phyloP scores from a whole-genome alignment of 345 rosid species.

The Boechera retrofracta region DNA sequence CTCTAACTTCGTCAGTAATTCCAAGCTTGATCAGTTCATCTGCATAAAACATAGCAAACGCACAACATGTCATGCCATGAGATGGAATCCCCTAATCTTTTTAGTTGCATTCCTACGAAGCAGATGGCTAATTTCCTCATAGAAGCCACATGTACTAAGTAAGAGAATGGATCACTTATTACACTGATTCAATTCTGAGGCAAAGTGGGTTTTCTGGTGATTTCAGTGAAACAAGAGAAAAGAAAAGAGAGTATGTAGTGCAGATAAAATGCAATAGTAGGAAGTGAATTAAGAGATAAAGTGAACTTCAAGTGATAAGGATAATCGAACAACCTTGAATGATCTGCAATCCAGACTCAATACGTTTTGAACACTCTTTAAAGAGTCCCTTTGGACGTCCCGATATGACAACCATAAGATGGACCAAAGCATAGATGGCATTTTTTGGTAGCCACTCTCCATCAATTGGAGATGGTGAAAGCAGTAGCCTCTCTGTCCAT shows the following conservation, averaged over 20 bases:
- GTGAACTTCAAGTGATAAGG: background rate
- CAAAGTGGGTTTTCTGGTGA: background rate
- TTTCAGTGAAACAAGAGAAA: slow-evolving; percentile 2
- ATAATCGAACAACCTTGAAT: slow-evolving; percentile 62
- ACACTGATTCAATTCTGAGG: background rate
- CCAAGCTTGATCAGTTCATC: slow-evolving; percentile 88
- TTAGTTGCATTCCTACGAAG: slow-evolving; percentile 11
- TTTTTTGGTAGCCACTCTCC: slow-evolving; percentile 96
- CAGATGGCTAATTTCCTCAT: slow-evolving; percentile 2
- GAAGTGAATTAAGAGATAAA: slow-evolving; percentile 1
- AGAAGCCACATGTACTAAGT: slow-evolving; percentile 12
- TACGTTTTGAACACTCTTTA: slow-evolving; percentile 91
- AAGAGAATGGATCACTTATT: slow-evolving; percentile 10
- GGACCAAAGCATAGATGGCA: slow-evolving; percentile 88
- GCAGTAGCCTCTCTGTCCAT: slow-evolving; percentile 72
- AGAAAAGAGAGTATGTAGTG: background rate
- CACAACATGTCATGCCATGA: slow-evolving; percentile 15
- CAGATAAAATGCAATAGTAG: slow-evolving; percentile 7
- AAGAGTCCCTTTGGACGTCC: slow-evolving; percentile 96
- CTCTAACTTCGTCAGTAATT: slow-evolving; percentile 76
- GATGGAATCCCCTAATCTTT: slow-evolving; percentile 26
- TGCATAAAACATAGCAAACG: slow-evolving; percentile 51
- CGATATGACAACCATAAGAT: slow-evolving; percentile 84
- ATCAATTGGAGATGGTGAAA: slow-evolving; percentile 86
- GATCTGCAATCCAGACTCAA: slow-evolving; percentile 78